Evolutionary conservation across 2,329 filamentous ascomycete species (phyloP), one percentile per base, ranked within the genome.

Genomic region (Aspergillus fumigatus): DNA sequence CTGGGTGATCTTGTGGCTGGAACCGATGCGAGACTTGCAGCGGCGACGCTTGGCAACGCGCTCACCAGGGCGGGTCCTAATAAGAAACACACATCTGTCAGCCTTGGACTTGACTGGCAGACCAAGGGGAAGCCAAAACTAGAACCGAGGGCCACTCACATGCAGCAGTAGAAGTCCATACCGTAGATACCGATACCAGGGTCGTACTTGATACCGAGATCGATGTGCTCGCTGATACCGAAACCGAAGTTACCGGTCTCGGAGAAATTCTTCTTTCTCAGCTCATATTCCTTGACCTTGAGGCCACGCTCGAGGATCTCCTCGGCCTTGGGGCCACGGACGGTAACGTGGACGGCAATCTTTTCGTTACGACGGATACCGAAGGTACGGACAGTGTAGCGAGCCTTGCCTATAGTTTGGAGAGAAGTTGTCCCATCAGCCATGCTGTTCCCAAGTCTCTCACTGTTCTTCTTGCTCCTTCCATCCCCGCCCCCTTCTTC

Each of bases 151-250:
- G 43, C 56, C 52, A 83, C 84, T 80, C 73, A 86, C 94, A 99
- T 99, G 91, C 93, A 97, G 90, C 88, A 92, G 89, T 97, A 99
- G 84, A 99, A 99, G 84, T 99, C 94, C 94, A 99, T 99, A 79
- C 94, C 92, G 86, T 96, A 97, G 80, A 97, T 97, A 88, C 92
- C 92, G 72, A 97, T 97, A 65, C 86, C 89, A 66, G 92, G 92
- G 84, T 97, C 92, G 85, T 97, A 97, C 88, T 99, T 99, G 90
- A 99, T 99, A 76, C 94, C 94, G 75, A 99, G 86, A 87, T 99
- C 94, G 82, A 99, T 99, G 89, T 99, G 94, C 85, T 99, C 94
- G 84, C 86, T 92, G 85, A 99, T 99, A 85, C 94, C 94, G 87
- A 99, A 99, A 72, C 94, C 94, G 79, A 99, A 99, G 89, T 97